A percentile compares a stretch with the other conserved stretches of the same genome.
These are phyloP conservation scores for Ascochyta pisi DNA, from an alignment of 2,329 filamentous ascomycete genomes.

Conservation along the genomic window DNA sequence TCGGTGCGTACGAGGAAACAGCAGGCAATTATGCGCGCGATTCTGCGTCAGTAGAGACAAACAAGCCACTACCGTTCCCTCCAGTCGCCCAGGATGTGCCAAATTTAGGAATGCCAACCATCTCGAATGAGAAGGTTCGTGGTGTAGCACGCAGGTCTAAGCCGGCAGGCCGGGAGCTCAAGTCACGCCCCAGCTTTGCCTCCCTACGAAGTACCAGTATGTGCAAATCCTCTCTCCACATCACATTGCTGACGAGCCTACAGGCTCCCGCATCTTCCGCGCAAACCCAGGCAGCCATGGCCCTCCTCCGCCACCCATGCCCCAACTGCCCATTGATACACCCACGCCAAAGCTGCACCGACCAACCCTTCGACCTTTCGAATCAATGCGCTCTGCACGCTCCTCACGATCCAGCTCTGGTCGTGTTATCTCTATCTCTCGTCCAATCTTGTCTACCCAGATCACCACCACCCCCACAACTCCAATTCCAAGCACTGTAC, in stretches of 20 bases:
- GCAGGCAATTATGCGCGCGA: not conserved
- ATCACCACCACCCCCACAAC: not conserved
- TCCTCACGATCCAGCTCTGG: conserved; percentile 4
- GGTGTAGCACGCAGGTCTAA: not conserved
- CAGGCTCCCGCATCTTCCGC: conserved; percentile 29
- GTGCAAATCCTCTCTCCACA: not conserved
- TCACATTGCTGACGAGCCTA: not conserved
- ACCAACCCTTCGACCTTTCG: not conserved
- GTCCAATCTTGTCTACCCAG: conserved; percentile 12
- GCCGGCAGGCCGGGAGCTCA: conserved; percentile 9
- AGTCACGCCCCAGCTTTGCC: conserved; percentile 21
- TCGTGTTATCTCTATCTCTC: conserved; percentile 20
- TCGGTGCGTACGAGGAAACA: not conserved
- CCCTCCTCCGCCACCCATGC: conserved; percentile 23
- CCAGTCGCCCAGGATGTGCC: not conserved
- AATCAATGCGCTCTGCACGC: conserved; percentile 9
- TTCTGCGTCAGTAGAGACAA: not conserved
- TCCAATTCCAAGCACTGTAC: not conserved
- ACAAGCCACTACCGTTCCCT: not conserved
- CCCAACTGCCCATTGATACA: conserved; percentile 21
- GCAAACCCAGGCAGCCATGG: not conserved
- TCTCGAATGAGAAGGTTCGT: not conserved
- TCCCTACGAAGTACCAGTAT: conserved; percentile 24
- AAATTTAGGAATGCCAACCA: not conserved
- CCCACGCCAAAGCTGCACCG: conserved; percentile 7